These are phyloP conservation scores for Camillea tinctor DNA, from an alignment of 2,329 filamentous ascomycete genomes.

Conservation along the genomic window DNA sequence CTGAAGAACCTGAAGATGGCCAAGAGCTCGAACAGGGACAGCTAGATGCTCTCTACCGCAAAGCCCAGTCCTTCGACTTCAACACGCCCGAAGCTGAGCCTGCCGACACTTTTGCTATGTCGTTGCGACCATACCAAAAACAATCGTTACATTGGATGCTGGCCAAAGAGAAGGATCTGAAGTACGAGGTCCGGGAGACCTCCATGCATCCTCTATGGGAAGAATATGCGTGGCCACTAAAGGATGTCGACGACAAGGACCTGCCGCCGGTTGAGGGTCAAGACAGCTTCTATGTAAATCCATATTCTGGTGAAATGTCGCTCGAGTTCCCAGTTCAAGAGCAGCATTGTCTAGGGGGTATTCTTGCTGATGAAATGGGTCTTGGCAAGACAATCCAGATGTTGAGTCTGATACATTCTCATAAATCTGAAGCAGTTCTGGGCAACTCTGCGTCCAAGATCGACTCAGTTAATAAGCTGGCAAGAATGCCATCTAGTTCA, in stretches of 20 bases:
- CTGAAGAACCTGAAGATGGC: constrained; percentile 76
- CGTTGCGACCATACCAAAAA: constrained; percentile 88
- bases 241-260: constrained; percentile 81
- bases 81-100: constrained; percentile 85
- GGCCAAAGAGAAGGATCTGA: constrained; percentile 81
- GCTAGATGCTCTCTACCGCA: constrained; percentile 88
- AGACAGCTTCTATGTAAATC: constrained; percentile 87
- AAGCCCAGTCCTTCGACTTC: constrained; percentile 96
- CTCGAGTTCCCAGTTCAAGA: constrained; percentile 90
- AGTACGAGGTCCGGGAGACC: constrained; percentile 61
- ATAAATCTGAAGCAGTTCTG: constrained; percentile 59
- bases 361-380: constrained; percentile 96
- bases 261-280: constrained; percentile 65
- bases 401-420: constrained; percentile 87
- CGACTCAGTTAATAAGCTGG: constrained; percentile 57
- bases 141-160: constrained; percentile 98
- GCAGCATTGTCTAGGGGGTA: constrained; percentile 89
- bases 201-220: constrained; percentile 99
- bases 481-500: constrained; percentile 58
- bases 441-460: constrained; percentile 34
- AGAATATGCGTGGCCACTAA: constrained; percentile 84
- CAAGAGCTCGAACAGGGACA: constrained; percentile 94
- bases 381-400: constrained; percentile 98
- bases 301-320: constrained; percentile 91
- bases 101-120: constrained; percentile 76